These are phyloP conservation scores for Penicillium decumbens DNA, from an alignment of 2,329 filamentous ascomycete genomes.

Conservation along the genomic window DNA sequence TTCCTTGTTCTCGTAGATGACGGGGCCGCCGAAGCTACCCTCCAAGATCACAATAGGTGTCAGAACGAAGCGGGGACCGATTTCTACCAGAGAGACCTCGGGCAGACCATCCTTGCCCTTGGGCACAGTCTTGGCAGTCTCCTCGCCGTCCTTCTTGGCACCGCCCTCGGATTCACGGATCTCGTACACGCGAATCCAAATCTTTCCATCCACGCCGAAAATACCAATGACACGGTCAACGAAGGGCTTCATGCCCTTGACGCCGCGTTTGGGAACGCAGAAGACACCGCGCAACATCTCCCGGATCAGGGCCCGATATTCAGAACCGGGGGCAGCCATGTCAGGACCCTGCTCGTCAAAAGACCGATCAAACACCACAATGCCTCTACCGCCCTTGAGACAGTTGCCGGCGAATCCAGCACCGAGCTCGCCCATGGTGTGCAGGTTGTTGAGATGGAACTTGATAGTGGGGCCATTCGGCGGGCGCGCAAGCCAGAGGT, in stretches of 20 bases:
- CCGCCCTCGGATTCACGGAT: slow-evolving; percentile 73
- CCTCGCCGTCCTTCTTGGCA: slow-evolving; percentile 46
- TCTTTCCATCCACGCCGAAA: slow-evolving; percentile 83
- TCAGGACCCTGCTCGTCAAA: slow-evolving; percentile 75
- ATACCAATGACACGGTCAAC: slow-evolving; percentile 93
- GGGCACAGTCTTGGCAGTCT: slow-evolving; percentile 37
- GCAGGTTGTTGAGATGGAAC: slow-evolving; percentile 56
- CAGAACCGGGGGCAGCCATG: slow-evolving; percentile 55
- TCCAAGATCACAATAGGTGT: slow-evolving; percentile 95
- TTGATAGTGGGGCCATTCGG: slow-evolving; percentile 75
- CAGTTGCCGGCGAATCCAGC: slow-evolving; percentile 83
- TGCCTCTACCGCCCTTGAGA: slow-evolving; percentile 82
- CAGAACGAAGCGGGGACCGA: slow-evolving; percentile 86
- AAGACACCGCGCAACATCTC: slow-evolving; percentile 88
- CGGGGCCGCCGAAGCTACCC: slow-evolving; percentile 88
- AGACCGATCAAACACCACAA: slow-evolving; percentile 83
- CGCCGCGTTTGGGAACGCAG: slow-evolving; percentile 75
- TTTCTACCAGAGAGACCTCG: slow-evolving; percentile 80
- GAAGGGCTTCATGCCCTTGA: slow-evolving; percentile 90
- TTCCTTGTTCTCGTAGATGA: slow-evolving; percentile 97
- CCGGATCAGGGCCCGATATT: slow-evolving; percentile 57
- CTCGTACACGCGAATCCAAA: slow-evolving; percentile 95
- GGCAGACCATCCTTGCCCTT: slow-evolving; percentile 56
- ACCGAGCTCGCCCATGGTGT: slow-evolving; percentile 94
- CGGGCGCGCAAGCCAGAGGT: slow-evolving; percentile 86